Evolutionary conservation across 441 rosid species (phyloP).

Genomic region (Erysimum pusillum): DNA sequence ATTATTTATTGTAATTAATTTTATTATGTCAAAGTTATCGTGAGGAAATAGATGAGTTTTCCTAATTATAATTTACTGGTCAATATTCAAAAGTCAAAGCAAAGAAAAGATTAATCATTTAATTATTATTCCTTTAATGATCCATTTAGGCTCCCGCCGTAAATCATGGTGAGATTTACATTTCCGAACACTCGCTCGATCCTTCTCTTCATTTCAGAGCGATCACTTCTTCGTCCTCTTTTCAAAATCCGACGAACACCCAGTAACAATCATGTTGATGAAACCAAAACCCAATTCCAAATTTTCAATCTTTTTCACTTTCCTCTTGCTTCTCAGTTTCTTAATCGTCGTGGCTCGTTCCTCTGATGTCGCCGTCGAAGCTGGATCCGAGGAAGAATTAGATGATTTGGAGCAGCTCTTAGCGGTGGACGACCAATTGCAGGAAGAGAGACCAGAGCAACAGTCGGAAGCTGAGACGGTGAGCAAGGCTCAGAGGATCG

Average conservation of each 20-base stretch:
- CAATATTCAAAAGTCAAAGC: background rate
- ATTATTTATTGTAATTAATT: too few relatives aligned
- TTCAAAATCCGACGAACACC: constrained; percentile 29
- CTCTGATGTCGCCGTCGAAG: constrained; percentile 52
- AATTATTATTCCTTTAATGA: background rate
- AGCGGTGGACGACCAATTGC: constrained; percentile 64
- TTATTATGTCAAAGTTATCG: too few relatives aligned
- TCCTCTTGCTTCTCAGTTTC: constrained; percentile 54
- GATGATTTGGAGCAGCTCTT: constrained; percentile 67
- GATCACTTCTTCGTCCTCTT: constrained; percentile 28
- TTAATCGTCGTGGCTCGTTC: constrained; percentile 42
- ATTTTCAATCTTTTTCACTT: constrained; percentile 50
- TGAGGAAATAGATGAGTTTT: too few relatives aligned
- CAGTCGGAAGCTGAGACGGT: constrained; percentile 76
- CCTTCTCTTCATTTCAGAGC: constrained; percentile 24
- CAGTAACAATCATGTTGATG: constrained; percentile 46
- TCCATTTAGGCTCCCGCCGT: constrained; percentile 28
- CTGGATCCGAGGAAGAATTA: constrained; percentile 51
- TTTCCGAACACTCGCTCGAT: background rate
- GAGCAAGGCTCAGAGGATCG: constrained; percentile 84
- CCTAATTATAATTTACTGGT: too few relatives aligned
- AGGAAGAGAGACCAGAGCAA: constrained; percentile 44
- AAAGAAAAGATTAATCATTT: too few relatives aligned
- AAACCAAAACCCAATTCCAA: constrained; percentile 55
- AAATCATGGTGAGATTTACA: constrained; percentile 19